A percentile compares a stretch with the other conserved stretches of the same genome.
Conservation (phyloP, 257 asterid species). For the Thymus mandschuricus region DNA sequence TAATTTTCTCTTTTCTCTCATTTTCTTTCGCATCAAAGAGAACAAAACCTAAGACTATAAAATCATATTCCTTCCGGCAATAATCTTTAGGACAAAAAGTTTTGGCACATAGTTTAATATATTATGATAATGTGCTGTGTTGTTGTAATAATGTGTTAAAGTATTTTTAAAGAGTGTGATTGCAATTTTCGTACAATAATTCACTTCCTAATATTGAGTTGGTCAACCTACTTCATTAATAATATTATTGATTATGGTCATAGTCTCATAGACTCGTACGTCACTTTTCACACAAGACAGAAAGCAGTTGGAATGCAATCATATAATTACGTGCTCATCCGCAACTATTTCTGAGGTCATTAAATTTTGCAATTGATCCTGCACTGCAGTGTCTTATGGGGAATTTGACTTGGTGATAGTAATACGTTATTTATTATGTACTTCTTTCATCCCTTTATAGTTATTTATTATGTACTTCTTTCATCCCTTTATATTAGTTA, state of each 20-base stretch:
- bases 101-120: too few relatives aligned
- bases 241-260: background rate
- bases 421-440: background rate
- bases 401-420: background rate
- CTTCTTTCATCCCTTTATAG: too few relatives aligned
- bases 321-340: background rate
- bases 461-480: background rate
- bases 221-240: background rate
- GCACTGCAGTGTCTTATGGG: background rate
- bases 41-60: too few relatives aligned
- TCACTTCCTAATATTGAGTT: background rate
- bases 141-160: too few relatives aligned
- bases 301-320: background rate
- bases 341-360: conserved; percentile 3
- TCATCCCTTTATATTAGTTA: too few relatives aligned
- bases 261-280: background rate
- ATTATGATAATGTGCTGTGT: too few relatives aligned
- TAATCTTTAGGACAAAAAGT: too few relatives aligned
- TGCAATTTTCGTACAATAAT: background rate
- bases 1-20: too few relatives aligned
- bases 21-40: too few relatives aligned
- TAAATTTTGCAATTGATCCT: background rate
- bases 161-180: too few relatives aligned
- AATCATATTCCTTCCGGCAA: too few relatives aligned
- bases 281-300: background rate